phyloP scores from a whole-genome alignment of 1,284 basidiomycete genomes.

The Volvariella surrecta region DNA sequence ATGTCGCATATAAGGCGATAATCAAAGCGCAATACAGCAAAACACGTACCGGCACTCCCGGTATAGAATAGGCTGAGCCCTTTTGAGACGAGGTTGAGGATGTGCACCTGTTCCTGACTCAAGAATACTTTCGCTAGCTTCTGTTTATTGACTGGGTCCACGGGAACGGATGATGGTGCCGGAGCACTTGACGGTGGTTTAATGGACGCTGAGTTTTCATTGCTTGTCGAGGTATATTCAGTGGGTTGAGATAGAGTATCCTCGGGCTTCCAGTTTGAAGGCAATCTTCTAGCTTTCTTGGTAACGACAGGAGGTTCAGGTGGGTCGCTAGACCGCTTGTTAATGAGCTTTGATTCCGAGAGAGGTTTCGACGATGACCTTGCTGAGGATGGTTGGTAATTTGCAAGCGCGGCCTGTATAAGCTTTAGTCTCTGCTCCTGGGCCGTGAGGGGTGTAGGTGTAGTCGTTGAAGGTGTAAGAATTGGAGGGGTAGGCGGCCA shows the following conservation, averaged over 20 bases:
- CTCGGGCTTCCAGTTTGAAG: constrained; percentile 34
- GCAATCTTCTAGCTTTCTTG: constrained; percentile 50
- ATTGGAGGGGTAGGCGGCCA: constrained; percentile 27
- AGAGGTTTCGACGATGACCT: constrained; percentile 14
- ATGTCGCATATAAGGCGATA: constrained; percentile 15
- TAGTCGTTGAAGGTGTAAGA: constrained; percentile 12
- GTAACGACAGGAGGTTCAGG: constrained; percentile 22
- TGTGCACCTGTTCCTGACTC: constrained; percentile 78
- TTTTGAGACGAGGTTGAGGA: constrained; percentile 67
- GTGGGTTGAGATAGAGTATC: constrained; percentile 15
- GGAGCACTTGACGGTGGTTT: constrained; percentile 11
- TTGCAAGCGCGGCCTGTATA: constrained; percentile 42
- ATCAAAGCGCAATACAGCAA: not conserved
- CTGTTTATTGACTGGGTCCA: not conserved
- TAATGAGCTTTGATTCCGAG: constrained; percentile 22
- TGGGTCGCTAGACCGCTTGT: constrained; percentile 38
- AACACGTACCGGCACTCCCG: constrained; percentile 80
- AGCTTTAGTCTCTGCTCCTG: constrained; percentile 39
- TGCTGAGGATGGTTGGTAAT: constrained; percentile 12
- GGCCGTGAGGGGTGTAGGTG: constrained; percentile 19
- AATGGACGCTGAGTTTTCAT: constrained; percentile 9
- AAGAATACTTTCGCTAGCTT: constrained; percentile 42
- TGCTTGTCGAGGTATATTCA: too few relatives aligned
- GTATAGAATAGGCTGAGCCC: constrained; percentile 92
- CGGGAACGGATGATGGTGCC: constrained; percentile 7